Evolutionary conservation across 768 basidiomycete genomes (phyloP), one percentile per base, ranked within the genome.

Genomic region (Auricularia auricula-judae): DNA sequence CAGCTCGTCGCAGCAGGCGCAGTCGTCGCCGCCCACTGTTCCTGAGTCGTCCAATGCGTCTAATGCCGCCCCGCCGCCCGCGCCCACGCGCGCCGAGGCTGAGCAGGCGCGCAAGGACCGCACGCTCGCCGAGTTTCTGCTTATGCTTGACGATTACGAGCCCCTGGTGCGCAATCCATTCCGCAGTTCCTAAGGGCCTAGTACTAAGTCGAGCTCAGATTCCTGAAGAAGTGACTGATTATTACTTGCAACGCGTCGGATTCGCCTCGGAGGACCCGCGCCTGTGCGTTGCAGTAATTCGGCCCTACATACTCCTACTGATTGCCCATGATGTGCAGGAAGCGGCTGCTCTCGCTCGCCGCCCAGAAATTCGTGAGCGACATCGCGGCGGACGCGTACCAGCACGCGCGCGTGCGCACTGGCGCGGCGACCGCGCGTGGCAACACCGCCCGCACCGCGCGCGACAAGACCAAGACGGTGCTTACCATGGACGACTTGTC

Each of bases 361-460:
- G 93, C 97, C 0, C 97, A 99, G 72, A 98, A 98, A 72, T 98
- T 99, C 72, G 88, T 98, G 54, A 91, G 94, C 5, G 96, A 98
- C 72, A 95, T 99, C 64, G 90, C 96, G 2, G 85, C 91, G 2
- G 97, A 99, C 74, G 94, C 97, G 10, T 98, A 92, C 76, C 94
- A 98, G 72, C 96, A 98, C 75, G 97, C 97, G 7, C 90, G 96
- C 36, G 91, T 98, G 70, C 86, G 97, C 43, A 91, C 92, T 1
- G 96, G 92, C 66, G 93, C 91, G 42, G 68, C 70, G 0, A 73
- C 86, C 4, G 18, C 56, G 29, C 56, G 56, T 18, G 56, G 56
- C 1, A 23, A 59, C 56, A 33, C 16, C 23, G 12, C 11, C 21
- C 47, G 29, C 56, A 33, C 11, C 33, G 14, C 56, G 56, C 29